Percentiles rank a stretch among this genome's conserved stretches.
Conservation (phyloP, 2,329 filamentous ascomycete genomes). For the Colletotrichum sp. region DNA sequence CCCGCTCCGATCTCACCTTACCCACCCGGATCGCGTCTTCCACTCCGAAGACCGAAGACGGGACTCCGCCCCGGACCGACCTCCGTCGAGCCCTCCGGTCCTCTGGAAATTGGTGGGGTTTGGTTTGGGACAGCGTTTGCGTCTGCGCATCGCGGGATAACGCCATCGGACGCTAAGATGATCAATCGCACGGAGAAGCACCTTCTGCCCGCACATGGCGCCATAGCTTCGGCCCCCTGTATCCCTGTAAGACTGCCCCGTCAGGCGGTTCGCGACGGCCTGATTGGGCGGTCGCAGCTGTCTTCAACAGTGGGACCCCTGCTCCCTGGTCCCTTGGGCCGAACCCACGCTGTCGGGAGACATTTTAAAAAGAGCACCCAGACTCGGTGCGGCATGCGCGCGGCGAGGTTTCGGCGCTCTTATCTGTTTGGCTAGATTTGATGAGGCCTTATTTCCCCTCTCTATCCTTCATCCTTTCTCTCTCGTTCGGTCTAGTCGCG, state of each 20-base stretch:
- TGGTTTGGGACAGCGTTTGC: neutral
- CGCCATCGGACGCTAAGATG: constrained; percentile 16
- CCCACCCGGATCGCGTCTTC: neutral
- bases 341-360: neutral
- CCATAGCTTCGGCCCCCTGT: neutral
- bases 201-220: neutral
- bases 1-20: neutral
- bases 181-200: neutral
- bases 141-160: neutral
- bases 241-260: constrained; percentile 14
- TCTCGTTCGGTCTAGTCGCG: neutral
- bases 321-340: neutral
- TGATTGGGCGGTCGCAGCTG: neutral
- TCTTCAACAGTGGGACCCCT: neutral
- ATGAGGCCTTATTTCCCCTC: neutral
- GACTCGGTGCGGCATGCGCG: neutral
- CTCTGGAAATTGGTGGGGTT: neutral
- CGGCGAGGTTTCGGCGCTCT: neutral
- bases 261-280: constrained; percentile 4
- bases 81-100: neutral
- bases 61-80: neutral
- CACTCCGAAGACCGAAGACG: neutral
- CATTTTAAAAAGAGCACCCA: neutral
- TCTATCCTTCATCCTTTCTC: neutral
- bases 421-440: neutral